phyloP scores from a whole-genome alignment of 2,329 filamentous ascomycete genomes.

The Sporothrix dimorphospora region DNA sequence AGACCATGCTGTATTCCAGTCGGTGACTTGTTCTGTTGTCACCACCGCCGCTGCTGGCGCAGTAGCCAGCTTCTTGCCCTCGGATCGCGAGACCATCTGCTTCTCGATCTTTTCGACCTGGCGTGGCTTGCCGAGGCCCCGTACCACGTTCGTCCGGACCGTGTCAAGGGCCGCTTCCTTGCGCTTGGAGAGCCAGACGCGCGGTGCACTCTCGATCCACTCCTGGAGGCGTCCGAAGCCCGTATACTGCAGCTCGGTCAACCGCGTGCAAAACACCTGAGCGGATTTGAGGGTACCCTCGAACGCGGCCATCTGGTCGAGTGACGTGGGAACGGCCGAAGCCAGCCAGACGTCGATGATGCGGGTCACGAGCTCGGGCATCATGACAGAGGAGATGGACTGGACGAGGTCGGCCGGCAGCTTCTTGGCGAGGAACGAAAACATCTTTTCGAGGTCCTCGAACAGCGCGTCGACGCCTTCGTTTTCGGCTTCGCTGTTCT shows the following conservation, averaged over 20 bases:
- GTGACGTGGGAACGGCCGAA: slow-evolving; percentile 72
- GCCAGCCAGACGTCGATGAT: slow-evolving; percentile 77
- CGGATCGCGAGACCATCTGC: slow-evolving; percentile 69
- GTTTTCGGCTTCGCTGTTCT: slow-evolving; percentile 35
- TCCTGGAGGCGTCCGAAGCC: slow-evolving; percentile 66
- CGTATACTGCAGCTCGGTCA: slow-evolving; percentile 67
- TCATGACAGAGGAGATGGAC: slow-evolving; percentile 68
- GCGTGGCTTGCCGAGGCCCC: slow-evolving; percentile 65
- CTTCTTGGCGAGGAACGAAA: slow-evolving; percentile 55
- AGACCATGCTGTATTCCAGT: slow-evolving; percentile 82
- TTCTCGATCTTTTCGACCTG: slow-evolving; percentile 84
- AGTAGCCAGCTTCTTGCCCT: slow-evolving; percentile 64
- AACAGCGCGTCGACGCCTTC: slow-evolving; percentile 56
- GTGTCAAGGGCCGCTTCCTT: slow-evolving; percentile 77
- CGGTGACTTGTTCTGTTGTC: slow-evolving; percentile 52
- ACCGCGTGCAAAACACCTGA: slow-evolving; percentile 62
- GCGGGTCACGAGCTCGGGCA: slow-evolving; percentile 68
- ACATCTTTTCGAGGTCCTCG: slow-evolving; percentile 54
- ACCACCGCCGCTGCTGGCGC: slow-evolving; percentile 52
- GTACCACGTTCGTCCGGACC: slow-evolving; percentile 69
- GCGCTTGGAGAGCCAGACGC: slow-evolving; percentile 83
- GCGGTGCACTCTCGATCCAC: slow-evolving; percentile 80
- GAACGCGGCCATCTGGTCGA: slow-evolving; percentile 72
- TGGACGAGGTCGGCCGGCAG: slow-evolving; percentile 59
- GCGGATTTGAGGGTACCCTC: slow-evolving; percentile 69